Evolutionary conservation across 495 filamentous ascomycete species (phyloP), one percentile per base, ranked within the genome.

Genomic region (Lasiosphaeria hispida): DNA sequence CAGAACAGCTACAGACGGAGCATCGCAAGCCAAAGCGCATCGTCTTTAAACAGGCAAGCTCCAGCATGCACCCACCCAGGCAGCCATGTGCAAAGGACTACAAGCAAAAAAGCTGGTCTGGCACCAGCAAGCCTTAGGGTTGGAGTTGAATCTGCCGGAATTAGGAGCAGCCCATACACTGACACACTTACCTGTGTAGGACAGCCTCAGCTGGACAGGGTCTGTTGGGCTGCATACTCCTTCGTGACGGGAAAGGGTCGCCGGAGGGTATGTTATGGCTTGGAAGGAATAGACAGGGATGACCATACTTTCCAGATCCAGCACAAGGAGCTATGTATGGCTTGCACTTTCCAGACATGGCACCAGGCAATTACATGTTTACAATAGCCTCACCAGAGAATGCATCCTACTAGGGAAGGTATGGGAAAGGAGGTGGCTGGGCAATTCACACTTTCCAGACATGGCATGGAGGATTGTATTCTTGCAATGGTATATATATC

Each of bases 401-500:
- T 50, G 33, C 48, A 34, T 50, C 48, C 33, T 50, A 50, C n/a
- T 50, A 36, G 33, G 48, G 33, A 50, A 50, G 17, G 48, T 50
- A 50, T 50, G 19, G 33, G 48, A 50, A 50, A 34, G 48, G 48
- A 50, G 48, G 48, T 23, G 44, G 42, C 42, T 45, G 10, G 33
- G 48, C 33, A 50, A 50, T 17, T 50, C 33, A 50, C 33, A 50
- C 48, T 50, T 50, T 50, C 48, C 33, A 50, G 48, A 50, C 17
- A 50, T 34, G 13, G 48, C 33, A 50, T 10, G 14, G 48, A 50
- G 30, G 33, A 50, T 50, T 50, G 48, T 23, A 34, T 50, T 50
- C 48, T 50, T 50, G 13, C 33, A 11, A 50, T 50, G 33, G 48
- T 50, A 37, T 23, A 11, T 50, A 37, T 23, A 11, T 50, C n/a